Evolutionary conservation across 805 yeast genomes (phyloP).

Genomic region (Metschnikowia peoriensis): DNA sequence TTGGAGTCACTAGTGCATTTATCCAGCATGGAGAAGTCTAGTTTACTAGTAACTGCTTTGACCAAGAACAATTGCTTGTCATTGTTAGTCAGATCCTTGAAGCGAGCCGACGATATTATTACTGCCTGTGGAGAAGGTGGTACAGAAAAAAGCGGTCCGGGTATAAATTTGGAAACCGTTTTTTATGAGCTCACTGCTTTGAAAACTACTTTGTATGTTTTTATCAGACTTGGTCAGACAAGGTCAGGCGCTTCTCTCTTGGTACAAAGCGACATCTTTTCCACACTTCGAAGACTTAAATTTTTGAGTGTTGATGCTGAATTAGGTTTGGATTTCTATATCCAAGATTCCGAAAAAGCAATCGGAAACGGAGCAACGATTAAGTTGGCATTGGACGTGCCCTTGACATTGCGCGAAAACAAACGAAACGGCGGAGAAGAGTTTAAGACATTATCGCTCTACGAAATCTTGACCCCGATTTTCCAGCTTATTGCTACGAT

Average conservation of each 20-base stretch:
- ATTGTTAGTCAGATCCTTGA: constrained; percentile 63
- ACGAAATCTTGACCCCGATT: constrained; percentile 68
- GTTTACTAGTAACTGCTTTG: constrained; percentile 58
- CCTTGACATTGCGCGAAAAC: constrained; percentile 35
- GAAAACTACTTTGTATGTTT: constrained; percentile 65
- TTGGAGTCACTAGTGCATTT: constrained; percentile 64
- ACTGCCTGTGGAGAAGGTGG: constrained; percentile 26
- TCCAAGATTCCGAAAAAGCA: constrained; percentile 26
- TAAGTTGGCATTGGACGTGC: constrained; percentile 52
- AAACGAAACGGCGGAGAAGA: not conserved
- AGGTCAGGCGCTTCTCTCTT: constrained; percentile 75
- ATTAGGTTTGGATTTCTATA: constrained; percentile 58
- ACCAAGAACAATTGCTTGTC: constrained; percentile 64
- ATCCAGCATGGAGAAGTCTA: constrained; percentile 45
- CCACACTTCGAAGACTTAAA: constrained; percentile 52
- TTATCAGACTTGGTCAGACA: constrained; percentile 73
- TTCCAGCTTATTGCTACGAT: constrained; percentile 71
- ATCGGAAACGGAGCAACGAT: constrained; percentile 21
- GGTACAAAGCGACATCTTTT: constrained; percentile 70
- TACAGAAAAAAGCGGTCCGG: constrained; percentile 17
- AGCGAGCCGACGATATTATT: constrained; percentile 66
- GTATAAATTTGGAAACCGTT: constrained; percentile 49
- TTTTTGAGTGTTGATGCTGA: constrained; percentile 75
- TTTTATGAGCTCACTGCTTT: constrained; percentile 76
- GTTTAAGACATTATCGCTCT: constrained; percentile 44